phyloP scores from a whole-genome alignment of 352 stramenopile species.

The Phytophthora ohioensis region DNA sequence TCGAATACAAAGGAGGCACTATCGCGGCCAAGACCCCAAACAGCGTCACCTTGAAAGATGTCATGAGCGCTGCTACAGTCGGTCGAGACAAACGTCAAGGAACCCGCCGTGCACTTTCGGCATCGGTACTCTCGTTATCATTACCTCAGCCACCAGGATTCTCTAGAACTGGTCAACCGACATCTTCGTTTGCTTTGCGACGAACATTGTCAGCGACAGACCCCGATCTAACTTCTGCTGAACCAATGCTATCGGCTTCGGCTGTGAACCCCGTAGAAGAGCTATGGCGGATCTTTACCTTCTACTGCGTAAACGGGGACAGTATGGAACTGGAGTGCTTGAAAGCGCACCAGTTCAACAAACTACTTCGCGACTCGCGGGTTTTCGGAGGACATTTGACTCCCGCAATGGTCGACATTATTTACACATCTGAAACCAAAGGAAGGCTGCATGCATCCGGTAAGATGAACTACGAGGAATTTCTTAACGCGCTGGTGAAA shows the following conservation, averaged over 20 bases:
- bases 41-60: slow-evolving; percentile 37
- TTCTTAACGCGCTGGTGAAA: slow-evolving; percentile 80
- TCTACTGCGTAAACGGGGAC: slow-evolving; percentile 84
- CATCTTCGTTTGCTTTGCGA: slow-evolving; percentile 16
- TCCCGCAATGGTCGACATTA: slow-evolving; percentile 77
- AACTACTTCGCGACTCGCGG: slow-evolving; percentile 65
- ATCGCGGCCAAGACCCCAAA: slow-evolving; percentile 19
- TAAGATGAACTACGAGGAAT: slow-evolving; percentile 85
- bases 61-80: slow-evolving; percentile 21
- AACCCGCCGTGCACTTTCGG: slow-evolving; percentile 21
- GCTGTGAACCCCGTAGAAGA: slow-evolving; percentile 58
- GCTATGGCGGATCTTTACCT: slow-evolving; percentile 84
- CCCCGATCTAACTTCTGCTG: slow-evolving; percentile 8
- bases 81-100: slow-evolving; percentile 23
- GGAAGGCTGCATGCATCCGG: slow-evolving; percentile 62
- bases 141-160: slow-evolving; percentile 14
- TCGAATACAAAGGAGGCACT: slow-evolving; percentile 57
- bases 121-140: slow-evolving; percentile 26
- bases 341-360: slow-evolving; percentile 80
- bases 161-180: slow-evolving; percentile 5
- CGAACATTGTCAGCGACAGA: slow-evolving; percentile 23
- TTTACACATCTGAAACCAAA: slow-evolving; percentile 84
- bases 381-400: slow-evolving; percentile 64
- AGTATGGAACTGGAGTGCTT: slow-evolving; percentile 78
- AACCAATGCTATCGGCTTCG: background rate